Evolutionary conservation across 306 rosid species (phyloP), one percentile per base, ranked within the genome.

Genomic region (Malus domestica): DNA sequence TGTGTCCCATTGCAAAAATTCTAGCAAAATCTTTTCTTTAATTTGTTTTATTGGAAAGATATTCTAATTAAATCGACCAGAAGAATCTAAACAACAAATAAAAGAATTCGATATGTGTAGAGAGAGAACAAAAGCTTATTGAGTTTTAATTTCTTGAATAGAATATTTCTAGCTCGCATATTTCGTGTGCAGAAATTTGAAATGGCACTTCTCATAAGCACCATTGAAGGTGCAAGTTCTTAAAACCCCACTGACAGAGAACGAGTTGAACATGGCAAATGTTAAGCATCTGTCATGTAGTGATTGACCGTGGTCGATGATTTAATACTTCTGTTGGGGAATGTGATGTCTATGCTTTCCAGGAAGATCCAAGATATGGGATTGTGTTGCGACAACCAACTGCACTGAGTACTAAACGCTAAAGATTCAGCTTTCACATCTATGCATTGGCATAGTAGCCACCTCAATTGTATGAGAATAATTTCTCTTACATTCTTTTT

Each of bases 201-300:
- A 35, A 35, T 65, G 68, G 29, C 4, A 33, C 38, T 11, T 76
- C 11, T 35, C 46, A 67, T 52, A 62, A 64, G 59, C 52, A 67
- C 78, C 85, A 22, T 19, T 70, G 75, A 71, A 35, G 19, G 62
- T 69, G 72, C 74, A 35, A 35, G 40, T 35, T 35, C 40, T 6
- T 40, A 6, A 78, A 40, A 35, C 45, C 52, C 67, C 76, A 79
- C 71, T 76, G 29, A 19, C 58, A 33, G 38, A 62, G 20, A 25
- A 62, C 15, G 45, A 63, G 16, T 18, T 15, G 38, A 30, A n/a
- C 10, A 10, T 9, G 10, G 19, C 11, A 51, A 55, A 54, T 23
- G 5, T 25, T n/a, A 22, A 58, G 52, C 71, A 73, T 52, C 55
- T 49, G 55, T 2, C 54, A 15, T 4, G 19, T 8, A 49, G 20